Base-by-base conservation (phyloP, 306 rosid species). In the Vigna unguiculata region DNA sequence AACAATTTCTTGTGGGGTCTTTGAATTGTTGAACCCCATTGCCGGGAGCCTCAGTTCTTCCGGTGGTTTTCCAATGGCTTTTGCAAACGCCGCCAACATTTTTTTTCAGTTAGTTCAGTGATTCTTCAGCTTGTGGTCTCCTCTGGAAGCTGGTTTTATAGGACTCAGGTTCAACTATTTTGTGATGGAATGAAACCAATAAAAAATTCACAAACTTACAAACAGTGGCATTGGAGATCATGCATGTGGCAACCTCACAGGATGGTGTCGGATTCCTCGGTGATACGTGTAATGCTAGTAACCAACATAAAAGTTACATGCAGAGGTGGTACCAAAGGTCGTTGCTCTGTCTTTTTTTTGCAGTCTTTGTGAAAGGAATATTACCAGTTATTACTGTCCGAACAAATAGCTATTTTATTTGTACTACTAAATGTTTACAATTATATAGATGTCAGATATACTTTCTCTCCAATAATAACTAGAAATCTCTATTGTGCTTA, bases 81-180 rank as follows among this genome's bases (percentile, higher is more conserved):
- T 90, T 63, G 80, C 85, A 57, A 87, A 87, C 77, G 78, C 85
- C 3, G 86, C 86, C 76, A 87, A 82, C 90, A 90, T 90, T 64
- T 81, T 32, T 67, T 28, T 20, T 77, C 30, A 12, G 58, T 17
- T 9, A 34, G 30, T 36, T 77, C 75, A 77, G 17, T 54, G 69
- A 9, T 25, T 70, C 71, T 25, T 66, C 54, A 64, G 24, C 15
- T 49, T 53, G 28, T 53, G 65, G 14, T 53, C 10, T 12, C 12
- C 22, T 13, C 32, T 17, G 24, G 22, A 49, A 22, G 45, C 65
- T 82, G 57, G 21, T 30, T 59, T 41, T 14, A 9, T 17, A 52
- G 17, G 55, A 63, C 40, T 40, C 8, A 0, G 12, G 7, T 40
- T 64, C 30, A 17, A 20, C 40, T 45, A 32, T 7, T 15, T 16